Evolutionary conservation across 768 basidiomycete genomes (phyloP), one percentile per base, ranked within the genome.

Genomic region (Agaricus blazei): DNA sequence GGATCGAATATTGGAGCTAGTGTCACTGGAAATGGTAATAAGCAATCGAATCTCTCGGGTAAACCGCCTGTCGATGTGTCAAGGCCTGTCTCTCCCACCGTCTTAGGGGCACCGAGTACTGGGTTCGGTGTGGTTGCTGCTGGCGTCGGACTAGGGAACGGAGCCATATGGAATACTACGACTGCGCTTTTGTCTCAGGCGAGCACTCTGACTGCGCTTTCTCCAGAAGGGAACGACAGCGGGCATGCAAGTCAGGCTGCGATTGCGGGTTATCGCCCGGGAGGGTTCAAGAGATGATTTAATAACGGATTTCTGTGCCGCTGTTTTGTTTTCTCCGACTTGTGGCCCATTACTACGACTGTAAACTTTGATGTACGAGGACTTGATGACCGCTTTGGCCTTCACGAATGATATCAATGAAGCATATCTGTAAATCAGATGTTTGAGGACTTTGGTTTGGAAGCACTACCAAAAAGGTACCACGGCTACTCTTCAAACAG

Each of bases 141-240:
- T 5, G 48, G 54, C 24, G 41, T 56, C 36, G 54, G 54, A 7
- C 48, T 50, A 8, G 54, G 54, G 27, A 56, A 56, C 26, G 54
- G 54, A 4, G 31, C 45, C 8, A 28, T 48, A 26, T 50, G 54
- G 54, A 56, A 56, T 24, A 42, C 47, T 12, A 48, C 54, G 34
- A 3, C 42, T 3, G 27, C 54, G 11, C 31, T 56, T 34, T 15
- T 50, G 29, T 31, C 31, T 27, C 54, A 44, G 19, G 42, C 29
- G 26, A 47, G 23, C 14, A 46, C 46, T 31, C 48, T 49, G 38
- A 31, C 42, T 5, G 9, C 37, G 15, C 48, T 3, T 31, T 5
- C 23, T 26, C 9, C 41, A 26, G n/a, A 26, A 23, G 54, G 41
- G 19, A 29, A 14, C 23, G 48, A 50, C 9, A 45, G 31, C 34